Evolutionary conservation across 225 moss, liverwort and hornwort species (phyloP), one percentile per base, ranked within the genome.

Genomic region (Pleurozium schreberi): DNA sequence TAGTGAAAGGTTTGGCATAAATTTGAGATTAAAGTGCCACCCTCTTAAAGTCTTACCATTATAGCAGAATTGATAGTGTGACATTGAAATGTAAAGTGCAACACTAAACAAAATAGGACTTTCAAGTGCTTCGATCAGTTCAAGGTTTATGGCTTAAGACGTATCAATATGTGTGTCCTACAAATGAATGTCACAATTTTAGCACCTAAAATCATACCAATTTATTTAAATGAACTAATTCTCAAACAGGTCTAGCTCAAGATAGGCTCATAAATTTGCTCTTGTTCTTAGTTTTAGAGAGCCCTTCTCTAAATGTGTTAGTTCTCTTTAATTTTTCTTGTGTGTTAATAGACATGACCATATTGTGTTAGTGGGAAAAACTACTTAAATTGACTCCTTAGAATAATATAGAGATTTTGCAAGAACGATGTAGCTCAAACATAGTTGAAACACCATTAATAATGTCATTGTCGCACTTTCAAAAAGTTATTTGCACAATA

Each of bases 121-220:
- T 81, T 30, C 11, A 81, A 42, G 60, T 31, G 9, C 31, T 81
- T 43, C 5, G 6, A 80, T 1, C 42, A 0, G 14, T 12, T 38
- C 53, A 15, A 2, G 2, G 3, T 36, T 36, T 23, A 23, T 14
- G 23, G 14, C 2, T 76, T 52, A 5, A 36, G 36, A 36, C 1
- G 0, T 6, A 52, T 34, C 9, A 33, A 50, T 3, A 49, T 20
- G 50, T 1, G 0, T 75, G 0, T 45, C 34, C 1, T 25, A 10
- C 0, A 77, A 0, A 38, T 27, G 3, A n/a, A n/a, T 40, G 12
- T 58, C 0, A 28, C 0, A 59, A 13, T 6, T 18, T 40, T 30
- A 8, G 12, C 2, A 1, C 1, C 5, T 0, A 8, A 0, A 12
- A 59, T 28, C 30, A 58, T 42, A 2, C 2, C n/a, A 12, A 30